Base-by-base conservation (phyloP, 2,329 filamentous ascomycete species). In the Albifimbria verrucaria region DNA sequence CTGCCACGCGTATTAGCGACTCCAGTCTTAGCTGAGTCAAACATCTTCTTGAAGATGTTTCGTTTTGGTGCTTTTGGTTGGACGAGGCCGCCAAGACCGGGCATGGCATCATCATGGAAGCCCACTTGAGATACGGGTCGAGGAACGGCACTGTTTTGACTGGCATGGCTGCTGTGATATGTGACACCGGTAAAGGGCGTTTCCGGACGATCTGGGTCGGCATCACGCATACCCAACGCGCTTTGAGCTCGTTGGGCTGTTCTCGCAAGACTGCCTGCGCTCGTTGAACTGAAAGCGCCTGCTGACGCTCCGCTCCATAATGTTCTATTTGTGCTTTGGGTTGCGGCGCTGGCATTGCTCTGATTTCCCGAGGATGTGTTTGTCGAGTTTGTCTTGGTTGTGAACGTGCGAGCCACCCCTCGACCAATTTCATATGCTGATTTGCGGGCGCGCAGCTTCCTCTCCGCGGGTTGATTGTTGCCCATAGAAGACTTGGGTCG, bases 281-380 rank as follows among this genome's bases (percentile, higher is more conserved):
- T 97, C 17, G 94, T 97, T 49, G 92, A 90, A 68, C 93, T 97
- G 71, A 97, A 91, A 12, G 83, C 93, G 49, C 92, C 87, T 1
- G 94, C 94, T 50, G 94, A 97, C 50, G 84, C 81, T 3, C 93
- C 94, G 68, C 93, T 97, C 93, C 97, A 97, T 43, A 99, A 71
- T 63, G 90, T 97, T 62, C 88, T 85, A 61, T 87, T 86, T 17
- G 91, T 97, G 67, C 85, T 86, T 60, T 89, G 85, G 1, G 89
- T 92, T 58, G 87, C 90, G 41, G 80, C 83, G 58, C 89, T 92
- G 59, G 83, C 89, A 44, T 82, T 83, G 58, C 87, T 92, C 58
- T 87, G 85, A 49, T 85, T 83, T 12, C 85, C 85, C 41, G 82
- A 85, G 1, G 90, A 94, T 4, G 88, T 88, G 59, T 85, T 91